Base-by-base conservation (phyloP, 2,329 filamentous ascomycete species). In the Podosphaera fusca region DNA sequence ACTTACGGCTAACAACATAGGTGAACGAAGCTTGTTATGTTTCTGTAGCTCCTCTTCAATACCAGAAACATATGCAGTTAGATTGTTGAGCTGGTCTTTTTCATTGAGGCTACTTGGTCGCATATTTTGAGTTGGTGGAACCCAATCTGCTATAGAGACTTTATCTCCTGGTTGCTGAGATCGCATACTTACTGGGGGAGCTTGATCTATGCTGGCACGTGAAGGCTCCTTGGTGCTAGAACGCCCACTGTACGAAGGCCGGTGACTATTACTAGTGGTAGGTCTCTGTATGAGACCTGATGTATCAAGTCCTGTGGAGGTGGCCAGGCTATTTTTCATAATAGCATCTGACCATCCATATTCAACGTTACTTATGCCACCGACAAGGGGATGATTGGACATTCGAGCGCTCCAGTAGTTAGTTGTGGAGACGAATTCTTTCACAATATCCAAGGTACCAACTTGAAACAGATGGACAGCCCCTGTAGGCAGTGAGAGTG, bases 391-490 rank as follows among this genome's bases (percentile, higher is more conserved):
- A 67, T 96, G 88, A 60, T 94, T 95, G 65, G 88, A 95, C 36
- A 96, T 75, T 55, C 92, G 80, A 2, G 92, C 90, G 66, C 87
- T 92, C 92, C 92, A 98, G 71, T 96, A 98, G 70, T 98, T 98
- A 64, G 87, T 87, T 1, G 89, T 94, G 21, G 80, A 83, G 56
- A 96, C 89, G 65, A 95, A 98, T 68, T 98, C 92, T 63, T 85
- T 84, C 63, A 89, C 85, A 64, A 96, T 95, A 64, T 98, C 92
- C 0, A 87, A 81, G 0, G 92, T 98, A 57, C 92, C 92, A 54
- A 92, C 92, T 66, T 96, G 89, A 76, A 98, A 98, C n/a, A 98
- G 76, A 68, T 98, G 92, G 0, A 98, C 89, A 0, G 90, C 90
- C 10, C 92, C 92, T 1, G 83, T 94, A 0, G 92, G 90, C 51